Evolutionary conservation across 129 eudicot species (phyloP), one percentile per base, ranked within the genome.

Genomic region (Logfia minima): DNA sequence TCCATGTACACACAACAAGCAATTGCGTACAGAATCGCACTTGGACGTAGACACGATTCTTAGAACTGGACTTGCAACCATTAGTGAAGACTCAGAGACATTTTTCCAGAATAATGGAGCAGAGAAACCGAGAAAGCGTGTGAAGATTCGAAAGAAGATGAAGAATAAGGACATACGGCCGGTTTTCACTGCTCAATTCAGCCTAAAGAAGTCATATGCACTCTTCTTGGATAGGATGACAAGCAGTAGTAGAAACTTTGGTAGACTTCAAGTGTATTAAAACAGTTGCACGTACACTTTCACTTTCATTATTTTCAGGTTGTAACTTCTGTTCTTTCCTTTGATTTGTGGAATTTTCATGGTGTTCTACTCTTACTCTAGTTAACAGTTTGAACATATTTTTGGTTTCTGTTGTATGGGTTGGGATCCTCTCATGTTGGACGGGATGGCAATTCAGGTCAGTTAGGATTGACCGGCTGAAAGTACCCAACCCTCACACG

Each of bases 191-290:
- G 48, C 87, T 74, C 87, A 85, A 13, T 85, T 86, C 64, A 91
- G 89, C 71, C 13, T 88, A 5, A 86, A 86, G 73, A 81, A 80
- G 48, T 86, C 92, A 68, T 88, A 91, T 79, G 84, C 88, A 31
- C 66, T 88, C 39, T 84, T 88, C 84, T 83, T 88, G 85, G 76
- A 88, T 32, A 84, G 97, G 55, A 81, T 88, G 70, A 82, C 93
- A 16, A 75, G 85, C 75, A 88, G 78, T 81, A 83, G 90, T 81
- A 86, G 90, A 79, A 80, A 84, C 75, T 81, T 88, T 70, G 79
- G 87, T 52, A 90, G 82, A 61, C 80, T 75, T 66, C 82, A 87
- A 68, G 75, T 58, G 6, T 80, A 80, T 75, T 87, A 52, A 80
- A 65, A 77, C 2, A 22, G 23, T 19, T 23, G 19, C 19, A 67